Evolutionary conservation across 352 stramenopile species (phyloP).

Genomic region (Peronospora tabacina): DNA sequence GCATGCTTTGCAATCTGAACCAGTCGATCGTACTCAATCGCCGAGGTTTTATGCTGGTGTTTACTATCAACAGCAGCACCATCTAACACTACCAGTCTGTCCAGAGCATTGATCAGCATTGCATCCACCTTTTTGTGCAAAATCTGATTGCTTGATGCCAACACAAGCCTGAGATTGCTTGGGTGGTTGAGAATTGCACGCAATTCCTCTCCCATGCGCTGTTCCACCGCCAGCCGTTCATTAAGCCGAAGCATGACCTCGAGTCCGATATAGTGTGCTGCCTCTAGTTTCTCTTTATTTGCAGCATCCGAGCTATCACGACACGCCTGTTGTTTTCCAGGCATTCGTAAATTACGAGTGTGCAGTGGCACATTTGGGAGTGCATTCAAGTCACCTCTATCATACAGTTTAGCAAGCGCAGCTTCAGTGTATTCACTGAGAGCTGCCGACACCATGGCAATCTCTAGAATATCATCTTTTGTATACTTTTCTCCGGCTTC

Average conservation of each 20-base stretch:
- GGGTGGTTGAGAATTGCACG: constrained; percentile 37
- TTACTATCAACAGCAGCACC: background rate
- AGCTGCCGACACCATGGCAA: constrained; percentile 36
- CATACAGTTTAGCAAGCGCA: constrained; percentile 24
- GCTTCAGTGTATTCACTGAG: constrained; percentile 29
- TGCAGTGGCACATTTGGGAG: constrained; percentile 34
- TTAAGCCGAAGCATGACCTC: constrained; percentile 44
- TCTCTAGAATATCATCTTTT: constrained; percentile 36
- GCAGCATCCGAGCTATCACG: constrained; percentile 29
- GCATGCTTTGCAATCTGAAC: constrained; percentile 39
- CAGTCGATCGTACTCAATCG: constrained; percentile 31
- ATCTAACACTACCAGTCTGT: background rate
- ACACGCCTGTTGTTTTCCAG: constrained; percentile 35
- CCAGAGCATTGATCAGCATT: constrained; percentile 25
- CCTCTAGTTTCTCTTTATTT: constrained; percentile 34
- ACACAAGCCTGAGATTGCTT: constrained; percentile 36
- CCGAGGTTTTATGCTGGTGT: constrained; percentile 15
- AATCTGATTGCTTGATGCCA: constrained; percentile 31
- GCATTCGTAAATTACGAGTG: constrained; percentile 33
- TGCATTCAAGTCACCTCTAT: constrained; percentile 24
- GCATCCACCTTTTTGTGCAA: constrained; percentile 42
- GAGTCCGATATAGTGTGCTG: constrained; percentile 39
- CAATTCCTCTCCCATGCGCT: constrained; percentile 39
- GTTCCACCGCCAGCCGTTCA: constrained; percentile 26
- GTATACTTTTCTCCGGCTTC: constrained; percentile 17